phyloP scores from a whole-genome alignment of 2,329 filamentous ascomycete genomes.

The Bretziella fagacearum region DNA sequence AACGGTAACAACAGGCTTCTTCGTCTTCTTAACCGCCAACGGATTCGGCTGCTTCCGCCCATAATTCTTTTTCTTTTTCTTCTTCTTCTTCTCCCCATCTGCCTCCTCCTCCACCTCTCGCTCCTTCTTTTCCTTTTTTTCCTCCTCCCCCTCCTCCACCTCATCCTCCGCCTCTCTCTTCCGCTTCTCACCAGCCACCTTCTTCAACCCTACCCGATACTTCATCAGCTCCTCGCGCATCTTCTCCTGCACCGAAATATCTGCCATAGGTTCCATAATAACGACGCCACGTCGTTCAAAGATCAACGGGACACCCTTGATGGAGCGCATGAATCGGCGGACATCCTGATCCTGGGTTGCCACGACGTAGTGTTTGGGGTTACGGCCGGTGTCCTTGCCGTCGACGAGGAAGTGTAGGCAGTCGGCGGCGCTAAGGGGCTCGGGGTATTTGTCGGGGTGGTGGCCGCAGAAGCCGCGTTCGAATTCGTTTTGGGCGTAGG shows the following conservation, averaged over 20 bases:
- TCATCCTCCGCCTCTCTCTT: conserved; percentile 32
- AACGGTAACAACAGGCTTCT: conserved; percentile 10
- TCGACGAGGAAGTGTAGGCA: conserved; percentile 64
- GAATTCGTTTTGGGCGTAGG: conserved; percentile 51
- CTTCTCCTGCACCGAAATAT: conserved; percentile 43
- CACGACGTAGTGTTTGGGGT: conserved; percentile 66
- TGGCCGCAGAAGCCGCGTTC: conserved; percentile 68
- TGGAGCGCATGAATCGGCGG: conserved; percentile 43
- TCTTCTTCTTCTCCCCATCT: conserved; percentile 19
- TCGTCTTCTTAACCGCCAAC: conserved; percentile 46
- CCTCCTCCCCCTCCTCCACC: conserved; percentile 18
- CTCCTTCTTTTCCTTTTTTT: conserved; percentile 23
- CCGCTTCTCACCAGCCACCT: conserved; percentile 29
- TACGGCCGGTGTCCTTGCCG: conserved; percentile 51
- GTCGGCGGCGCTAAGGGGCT: conserved; percentile 51
- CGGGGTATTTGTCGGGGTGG: conserved; percentile 51
- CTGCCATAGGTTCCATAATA: conserved; percentile 54
- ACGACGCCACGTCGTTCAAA: conserved; percentile 68
- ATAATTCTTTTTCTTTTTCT: conserved; percentile 40
- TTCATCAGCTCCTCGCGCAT: conserved; percentile 57
- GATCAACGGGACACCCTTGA: conserved; percentile 57
- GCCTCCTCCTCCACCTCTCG: conserved; percentile 6
- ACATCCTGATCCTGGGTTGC: conserved; percentile 54
- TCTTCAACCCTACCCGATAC: conserved; percentile 51
- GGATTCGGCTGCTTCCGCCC: conserved; percentile 57